Evolutionary conservation across 1,284 basidiomycete species (phyloP).

Genomic region (Trametes hirsuta): DNA sequence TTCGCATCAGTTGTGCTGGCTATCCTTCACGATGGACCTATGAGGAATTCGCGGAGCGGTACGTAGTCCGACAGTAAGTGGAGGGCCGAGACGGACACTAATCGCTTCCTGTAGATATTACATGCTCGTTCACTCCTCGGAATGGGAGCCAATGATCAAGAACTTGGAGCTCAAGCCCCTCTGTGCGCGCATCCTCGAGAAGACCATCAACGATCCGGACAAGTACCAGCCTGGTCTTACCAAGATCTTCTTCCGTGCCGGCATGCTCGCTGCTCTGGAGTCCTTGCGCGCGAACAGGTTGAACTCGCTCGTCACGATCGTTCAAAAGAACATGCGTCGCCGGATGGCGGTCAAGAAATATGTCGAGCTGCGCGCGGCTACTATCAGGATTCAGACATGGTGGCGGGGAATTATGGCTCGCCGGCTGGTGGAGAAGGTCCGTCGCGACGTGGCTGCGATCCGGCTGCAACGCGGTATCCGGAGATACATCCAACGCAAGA

Average conservation of each 20-base stretch:
- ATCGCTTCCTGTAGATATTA: slow-evolving; percentile 74
- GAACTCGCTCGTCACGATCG: slow-evolving; percentile 89
- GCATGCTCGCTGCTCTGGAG: slow-evolving; percentile 98
- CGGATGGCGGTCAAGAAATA: slow-evolving; percentile 87
- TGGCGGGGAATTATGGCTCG: slow-evolving; percentile 88
- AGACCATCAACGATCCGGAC: slow-evolving; percentile 89
- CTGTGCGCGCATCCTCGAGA: slow-evolving; percentile 86
- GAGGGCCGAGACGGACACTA: not conserved
- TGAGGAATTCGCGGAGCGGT: slow-evolving; percentile 99
- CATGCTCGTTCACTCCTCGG: slow-evolving; percentile 88
- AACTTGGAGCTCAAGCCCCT: slow-evolving; percentile 79
- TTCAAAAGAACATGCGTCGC: slow-evolving; percentile 96
- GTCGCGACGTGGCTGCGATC: slow-evolving; percentile 76
- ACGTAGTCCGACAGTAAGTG: slow-evolving; percentile 29
- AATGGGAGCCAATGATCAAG: slow-evolving; percentile 85
- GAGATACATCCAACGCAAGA: slow-evolving; percentile 74
- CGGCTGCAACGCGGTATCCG: slow-evolving; percentile 79
- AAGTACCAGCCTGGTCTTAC: slow-evolving; percentile 97
- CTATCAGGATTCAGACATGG: slow-evolving; percentile 92
- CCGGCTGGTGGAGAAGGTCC: slow-evolving; percentile 70
- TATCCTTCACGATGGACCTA: slow-evolving; percentile 99
- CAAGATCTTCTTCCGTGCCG: slow-evolving; percentile 99
- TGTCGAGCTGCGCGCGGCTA: slow-evolving; percentile 67
- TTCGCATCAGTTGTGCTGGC: slow-evolving; percentile 97
- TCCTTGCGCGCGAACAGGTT: slow-evolving; percentile 86